Conservation (phyloP, 768 basidiomycete species). For the Boletus sp. region DNA sequence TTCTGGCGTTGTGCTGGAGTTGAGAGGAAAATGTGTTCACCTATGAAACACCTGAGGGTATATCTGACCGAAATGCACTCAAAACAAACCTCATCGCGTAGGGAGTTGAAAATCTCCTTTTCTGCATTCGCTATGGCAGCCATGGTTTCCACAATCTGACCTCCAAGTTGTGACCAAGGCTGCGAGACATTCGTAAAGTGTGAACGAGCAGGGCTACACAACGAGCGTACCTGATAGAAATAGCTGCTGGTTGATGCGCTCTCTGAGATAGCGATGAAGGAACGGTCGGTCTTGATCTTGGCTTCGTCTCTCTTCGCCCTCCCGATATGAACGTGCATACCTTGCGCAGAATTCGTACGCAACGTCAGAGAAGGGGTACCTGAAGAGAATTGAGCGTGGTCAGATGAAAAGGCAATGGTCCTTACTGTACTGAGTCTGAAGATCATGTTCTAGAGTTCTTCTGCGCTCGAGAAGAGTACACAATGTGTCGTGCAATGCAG, state of each 20-base stretch:
- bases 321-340: constrained; percentile 72
- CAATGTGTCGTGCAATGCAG: constrained; percentile 46
- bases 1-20: constrained; percentile 70
- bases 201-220: neutral
- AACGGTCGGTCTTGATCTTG: constrained; percentile 42
- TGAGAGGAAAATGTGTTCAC: constrained; percentile 53
- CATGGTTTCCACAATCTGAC: constrained; percentile 57
- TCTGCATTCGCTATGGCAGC: constrained; percentile 54
- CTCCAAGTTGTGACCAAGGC: constrained; percentile 77
- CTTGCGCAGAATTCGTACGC: constrained; percentile 62
- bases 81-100: constrained; percentile 59
- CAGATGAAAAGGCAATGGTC: neutral
- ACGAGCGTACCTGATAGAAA: constrained; percentile 52
- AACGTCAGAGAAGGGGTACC: constrained; percentile 72
- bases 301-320: constrained; percentile 60
- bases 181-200: constrained; percentile 25
- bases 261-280: constrained; percentile 59
- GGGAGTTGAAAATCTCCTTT: constrained; percentile 64
- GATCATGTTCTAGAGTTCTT: constrained; percentile 48
- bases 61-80: neutral
- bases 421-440: constrained; percentile 57
- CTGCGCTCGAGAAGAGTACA: constrained; percentile 42
- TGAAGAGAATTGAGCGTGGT: constrained; percentile 29
- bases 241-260: constrained; percentile 65
- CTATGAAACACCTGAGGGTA: constrained; percentile 37